phyloP scores from a whole-genome alignment of 306 rosid genomes.

The Quercus gilva region DNA sequence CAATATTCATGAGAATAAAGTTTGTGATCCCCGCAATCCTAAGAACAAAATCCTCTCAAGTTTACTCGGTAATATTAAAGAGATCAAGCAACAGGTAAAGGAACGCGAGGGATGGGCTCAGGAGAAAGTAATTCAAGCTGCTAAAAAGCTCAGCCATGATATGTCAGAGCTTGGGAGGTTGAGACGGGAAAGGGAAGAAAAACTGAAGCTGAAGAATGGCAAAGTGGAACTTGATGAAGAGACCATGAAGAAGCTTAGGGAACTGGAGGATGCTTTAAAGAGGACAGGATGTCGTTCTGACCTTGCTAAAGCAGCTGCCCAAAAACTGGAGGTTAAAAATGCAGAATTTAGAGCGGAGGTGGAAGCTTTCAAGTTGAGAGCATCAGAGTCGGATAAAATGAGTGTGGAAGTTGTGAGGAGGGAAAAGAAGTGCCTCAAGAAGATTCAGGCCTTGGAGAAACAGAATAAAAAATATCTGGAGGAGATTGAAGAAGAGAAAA shows the following conservation, averaged over 20 bases:
- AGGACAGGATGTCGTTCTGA: background rate
- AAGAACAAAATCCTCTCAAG: background rate
- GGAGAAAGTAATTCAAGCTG: conserved; percentile 5
- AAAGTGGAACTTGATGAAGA: background rate
- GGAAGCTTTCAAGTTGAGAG: conserved; percentile 7
- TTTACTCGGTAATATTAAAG: background rate
- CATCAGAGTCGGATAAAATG: background rate
- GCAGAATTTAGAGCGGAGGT: conserved; percentile 1
- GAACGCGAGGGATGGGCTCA: conserved; percentile 7
- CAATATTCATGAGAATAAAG: background rate
- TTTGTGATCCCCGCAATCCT: background rate
- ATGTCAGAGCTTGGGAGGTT: background rate
- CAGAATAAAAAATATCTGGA: background rate
- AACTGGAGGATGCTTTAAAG: background rate
- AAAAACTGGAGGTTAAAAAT: background rate
- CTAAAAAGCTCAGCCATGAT: conserved; percentile 8
- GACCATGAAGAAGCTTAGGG: background rate
- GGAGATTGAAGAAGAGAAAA: background rate
- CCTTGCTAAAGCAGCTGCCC: background rate
- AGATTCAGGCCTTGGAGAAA: background rate
- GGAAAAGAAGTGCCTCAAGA: conserved; percentile 1
- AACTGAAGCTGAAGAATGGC: background rate
- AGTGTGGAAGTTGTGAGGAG: background rate
- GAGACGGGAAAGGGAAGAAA: background rate
- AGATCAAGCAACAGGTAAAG: conserved; percentile 1